Percentiles rank a stretch among this genome's conserved stretches.
Conservation (phyloP, 345 rosid species). For the Xanthoceras sorbifolium region DNA sequence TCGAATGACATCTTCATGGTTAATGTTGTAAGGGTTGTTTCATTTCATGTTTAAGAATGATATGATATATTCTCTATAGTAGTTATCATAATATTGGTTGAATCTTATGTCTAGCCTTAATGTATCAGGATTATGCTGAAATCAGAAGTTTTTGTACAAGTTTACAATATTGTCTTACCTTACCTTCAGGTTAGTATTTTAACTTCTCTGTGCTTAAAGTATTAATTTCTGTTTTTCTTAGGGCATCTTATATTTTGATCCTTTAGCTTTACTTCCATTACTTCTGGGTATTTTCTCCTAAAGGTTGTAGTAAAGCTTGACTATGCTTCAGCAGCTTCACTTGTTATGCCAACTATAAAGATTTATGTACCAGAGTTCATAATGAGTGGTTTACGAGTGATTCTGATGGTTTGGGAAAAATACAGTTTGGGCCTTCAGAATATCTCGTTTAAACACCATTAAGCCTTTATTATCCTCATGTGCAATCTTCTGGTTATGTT, state of each 20-base stretch:
- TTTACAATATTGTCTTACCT: conserved; percentile 50
- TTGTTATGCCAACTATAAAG: background rate
- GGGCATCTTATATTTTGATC: background rate
- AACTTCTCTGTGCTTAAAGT: background rate
- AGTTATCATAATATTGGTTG: background rate
- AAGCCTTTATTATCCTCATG: background rate
- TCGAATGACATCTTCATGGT: background rate
- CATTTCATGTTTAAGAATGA: background rate
- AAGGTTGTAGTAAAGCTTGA: background rate
- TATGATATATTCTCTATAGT: background rate
- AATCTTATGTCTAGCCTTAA: background rate
- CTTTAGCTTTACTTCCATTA: background rate
- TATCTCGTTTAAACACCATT: background rate
- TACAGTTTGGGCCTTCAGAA: background rate
- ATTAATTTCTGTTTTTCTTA: background rate
- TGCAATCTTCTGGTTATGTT: background rate
- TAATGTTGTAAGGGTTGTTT: background rate
- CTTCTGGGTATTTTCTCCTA: conserved; percentile 1
- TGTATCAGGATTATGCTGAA: conserved; percentile 52
- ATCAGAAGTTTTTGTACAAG: conserved; percentile 51
- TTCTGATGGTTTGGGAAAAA: background rate
- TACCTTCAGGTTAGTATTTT: conserved; percentile 59
- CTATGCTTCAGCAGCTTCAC: background rate
- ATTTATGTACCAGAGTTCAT: background rate
- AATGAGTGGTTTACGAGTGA: background rate